Percentiles rank a stretch among this genome's conserved stretches.
phyloP scores from a whole-genome alignment of 1,139 yeast genomes.

The Pichia sorboxylosa region DNA sequence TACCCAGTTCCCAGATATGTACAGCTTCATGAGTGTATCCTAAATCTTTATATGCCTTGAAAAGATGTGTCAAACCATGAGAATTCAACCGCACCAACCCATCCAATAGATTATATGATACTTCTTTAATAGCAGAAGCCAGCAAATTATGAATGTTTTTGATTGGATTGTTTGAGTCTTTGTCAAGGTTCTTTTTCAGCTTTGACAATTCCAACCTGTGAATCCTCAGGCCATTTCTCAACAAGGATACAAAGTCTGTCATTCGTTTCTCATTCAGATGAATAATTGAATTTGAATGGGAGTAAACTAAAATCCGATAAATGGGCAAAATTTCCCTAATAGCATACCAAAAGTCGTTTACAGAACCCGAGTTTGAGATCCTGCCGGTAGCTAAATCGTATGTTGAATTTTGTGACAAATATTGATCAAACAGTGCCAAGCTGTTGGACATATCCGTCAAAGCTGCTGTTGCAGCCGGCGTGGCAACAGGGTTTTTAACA shows the following conservation, averaged over 20 bases:
- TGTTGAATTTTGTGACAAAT: slow-evolving; percentile 30
- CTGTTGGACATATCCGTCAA: not conserved
- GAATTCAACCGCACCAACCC: slow-evolving; percentile 33
- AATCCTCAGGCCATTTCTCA: slow-evolving; percentile 40
- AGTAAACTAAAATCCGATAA: slow-evolving; percentile 31
- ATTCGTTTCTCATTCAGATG: slow-evolving; percentile 32
- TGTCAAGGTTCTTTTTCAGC: slow-evolving; percentile 38
- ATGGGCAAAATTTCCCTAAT: slow-evolving; percentile 35
- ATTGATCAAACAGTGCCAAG: slow-evolving; percentile 29
- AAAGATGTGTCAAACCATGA: slow-evolving; percentile 45
- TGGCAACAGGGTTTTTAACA: not conserved
- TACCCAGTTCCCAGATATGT: slow-evolving; percentile 39
- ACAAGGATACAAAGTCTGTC: slow-evolving; percentile 31
- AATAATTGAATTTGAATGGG: too few relatives aligned
- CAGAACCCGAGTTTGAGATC: slow-evolving; percentile 16
- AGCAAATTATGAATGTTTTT: slow-evolving; percentile 35
- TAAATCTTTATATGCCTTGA: slow-evolving; percentile 47
- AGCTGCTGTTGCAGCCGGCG: not conserved
- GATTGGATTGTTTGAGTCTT: slow-evolving; percentile 38
- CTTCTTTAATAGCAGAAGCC: slow-evolving; percentile 35
- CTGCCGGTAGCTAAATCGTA: slow-evolving; percentile 24
- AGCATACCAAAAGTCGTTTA: slow-evolving; percentile 33
- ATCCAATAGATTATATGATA: slow-evolving; percentile 37
- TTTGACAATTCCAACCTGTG: slow-evolving; percentile 36
- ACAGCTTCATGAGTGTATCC: slow-evolving; percentile 41